Base-by-base conservation (phyloP, 1,284 basidiomycete species). In the Trametes versicolor region DNA sequence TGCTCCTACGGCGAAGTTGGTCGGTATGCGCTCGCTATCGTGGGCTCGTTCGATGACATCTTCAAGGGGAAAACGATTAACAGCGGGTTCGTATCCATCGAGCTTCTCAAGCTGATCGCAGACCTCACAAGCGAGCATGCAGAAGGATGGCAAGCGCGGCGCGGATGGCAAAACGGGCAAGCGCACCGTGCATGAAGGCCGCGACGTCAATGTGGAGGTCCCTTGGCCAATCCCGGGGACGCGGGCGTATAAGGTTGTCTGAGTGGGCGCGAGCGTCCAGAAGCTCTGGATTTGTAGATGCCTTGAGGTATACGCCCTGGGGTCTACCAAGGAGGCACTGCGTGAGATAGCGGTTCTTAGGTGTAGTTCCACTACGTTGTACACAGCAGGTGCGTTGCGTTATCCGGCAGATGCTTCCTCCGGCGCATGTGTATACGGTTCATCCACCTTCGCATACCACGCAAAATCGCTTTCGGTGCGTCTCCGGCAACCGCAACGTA, bases 41-140 rank as follows among this genome's bases (percentile, higher is more conserved):
- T 96, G 32, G 98, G 97, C 50, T 97, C 95, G 36, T 99, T 99
- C 74, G 97, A 97, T 19, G 98, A 99, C 78, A 99, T 99, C 72
- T 99, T 98, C 86, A 99, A 99, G 83, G 91, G 97, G 36, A 99
- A 99, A 78, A 92, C 96, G 17, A 99, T 99, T 83, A 99, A 99
- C 82, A 99, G 99, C 77, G 97, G 96, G 5, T 85, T 99, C 9
- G 95, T 99, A 64, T 98, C 97, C 75, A 78, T 99, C 57, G 97
- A 99, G 79, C 94, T 89, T 63, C 96, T 96, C 0, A 92, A 93
- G 72, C 87, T 99, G 54, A 92, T 99, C 25, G 82, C 85, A 32
- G 95, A 98, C 71, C 83, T 99, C 63, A 98, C 97, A 1, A 76
- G 79, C 27, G 77, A 82, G 59, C 95, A 92, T 75, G 92, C 89